Conservation (phyloP, 2,329 filamentous ascomycete genomes). For the Colletotrichum eleusines region DNA sequence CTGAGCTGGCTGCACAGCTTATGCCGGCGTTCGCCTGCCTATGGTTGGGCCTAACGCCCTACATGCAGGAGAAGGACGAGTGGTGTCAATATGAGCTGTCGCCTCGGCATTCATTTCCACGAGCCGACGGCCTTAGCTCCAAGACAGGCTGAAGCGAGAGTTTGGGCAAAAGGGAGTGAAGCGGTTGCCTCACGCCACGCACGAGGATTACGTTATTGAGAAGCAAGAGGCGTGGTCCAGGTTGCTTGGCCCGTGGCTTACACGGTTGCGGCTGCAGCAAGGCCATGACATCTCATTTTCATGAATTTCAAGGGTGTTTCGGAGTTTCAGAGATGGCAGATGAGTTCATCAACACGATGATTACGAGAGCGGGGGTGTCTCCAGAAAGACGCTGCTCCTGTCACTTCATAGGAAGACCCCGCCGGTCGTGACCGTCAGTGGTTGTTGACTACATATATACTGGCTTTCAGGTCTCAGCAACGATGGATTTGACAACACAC, state of each 20-base stretch:
- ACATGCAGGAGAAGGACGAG: background rate
- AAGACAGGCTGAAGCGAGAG: background rate
- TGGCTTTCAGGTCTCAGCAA: background rate
- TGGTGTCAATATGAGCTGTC: background rate
- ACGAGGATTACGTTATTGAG: background rate
- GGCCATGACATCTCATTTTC: background rate
- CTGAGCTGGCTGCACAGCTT: background rate
- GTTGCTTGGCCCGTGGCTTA: background rate
- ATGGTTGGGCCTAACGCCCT: background rate
- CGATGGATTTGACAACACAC: background rate
- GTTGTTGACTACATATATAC: background rate
- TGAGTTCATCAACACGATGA: background rate
- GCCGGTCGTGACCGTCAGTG: background rate
- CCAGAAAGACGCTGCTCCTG: background rate
- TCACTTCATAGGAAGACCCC: too few relatives aligned
- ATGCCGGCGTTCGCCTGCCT: background rate
- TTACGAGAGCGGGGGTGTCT: background rate
- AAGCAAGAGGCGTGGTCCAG: background rate
- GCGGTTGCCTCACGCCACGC: background rate
- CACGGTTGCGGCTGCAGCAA: background rate
- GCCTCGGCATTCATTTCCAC: background rate
- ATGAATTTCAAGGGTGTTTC: background rate
- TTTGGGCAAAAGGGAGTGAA: background rate
- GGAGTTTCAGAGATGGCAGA: background rate
- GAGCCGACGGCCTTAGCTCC: constrained; percentile 18